A percentile compares a stretch with the other conserved stretches of the same genome.
These are phyloP conservation scores for Calycina herbarum DNA, from an alignment of 2,329 filamentous ascomycete species.

Conservation along the genomic window DNA sequence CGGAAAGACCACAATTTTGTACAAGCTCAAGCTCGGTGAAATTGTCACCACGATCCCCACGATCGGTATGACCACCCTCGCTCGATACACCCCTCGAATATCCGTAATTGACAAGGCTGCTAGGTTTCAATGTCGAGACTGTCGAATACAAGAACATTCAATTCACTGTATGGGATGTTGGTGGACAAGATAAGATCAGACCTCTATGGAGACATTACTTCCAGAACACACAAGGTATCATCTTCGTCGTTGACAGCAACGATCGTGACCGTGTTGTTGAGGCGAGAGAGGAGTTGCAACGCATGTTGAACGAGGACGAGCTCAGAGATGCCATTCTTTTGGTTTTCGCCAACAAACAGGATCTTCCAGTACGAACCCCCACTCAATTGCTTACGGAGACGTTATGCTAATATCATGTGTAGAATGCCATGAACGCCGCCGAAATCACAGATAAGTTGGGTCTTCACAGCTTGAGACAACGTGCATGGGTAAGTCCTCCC, in stretches of 20 bases:
- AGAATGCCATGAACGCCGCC: constrained; percentile 72
- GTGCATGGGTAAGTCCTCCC: constrained; percentile 73
- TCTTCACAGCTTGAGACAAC: constrained; percentile 76
- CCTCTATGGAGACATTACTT: constrained; percentile 98
- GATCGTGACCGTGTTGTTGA: constrained; percentile 91
- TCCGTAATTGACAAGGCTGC: neutral
- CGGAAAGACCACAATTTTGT: constrained; percentile 98
- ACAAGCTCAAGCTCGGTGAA: constrained; percentile 98
- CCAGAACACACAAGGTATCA: constrained; percentile 78
- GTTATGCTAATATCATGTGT: constrained; percentile 13
- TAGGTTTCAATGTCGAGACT: constrained; percentile 93
- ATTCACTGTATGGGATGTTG: constrained; percentile 99
- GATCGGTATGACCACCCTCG: constrained; percentile 52
- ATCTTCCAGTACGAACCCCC: constrained; percentile 72
- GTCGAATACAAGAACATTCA: constrained; percentile 99
- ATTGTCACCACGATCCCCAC: constrained; percentile 98
- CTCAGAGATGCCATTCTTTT: constrained; percentile 93
- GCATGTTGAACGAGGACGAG: constrained; percentile 97
- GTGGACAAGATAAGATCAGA: constrained; percentile 97
- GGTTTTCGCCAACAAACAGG: constrained; percentile 99
- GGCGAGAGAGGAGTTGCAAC: constrained; percentile 88
- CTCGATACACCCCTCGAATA: neutral
- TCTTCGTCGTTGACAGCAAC: constrained; percentile 97
- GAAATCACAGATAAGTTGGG: constrained; percentile 78
- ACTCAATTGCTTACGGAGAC: neutral